Evolutionary conservation across 352 stramenopile species (phyloP).

Genomic region (Phytophthora fragariae): DNA sequence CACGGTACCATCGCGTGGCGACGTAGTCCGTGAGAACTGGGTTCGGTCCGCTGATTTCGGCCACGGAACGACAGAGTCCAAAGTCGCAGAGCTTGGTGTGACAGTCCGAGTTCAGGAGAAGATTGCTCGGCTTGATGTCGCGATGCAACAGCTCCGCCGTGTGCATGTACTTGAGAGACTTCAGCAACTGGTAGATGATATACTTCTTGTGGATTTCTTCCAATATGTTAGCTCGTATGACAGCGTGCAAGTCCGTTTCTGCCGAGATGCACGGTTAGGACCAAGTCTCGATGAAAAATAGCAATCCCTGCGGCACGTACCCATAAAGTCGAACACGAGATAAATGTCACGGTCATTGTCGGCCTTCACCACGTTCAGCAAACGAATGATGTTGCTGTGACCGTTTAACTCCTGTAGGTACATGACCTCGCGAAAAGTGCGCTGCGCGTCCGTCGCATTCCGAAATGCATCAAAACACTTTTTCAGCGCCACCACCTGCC

Average conservation of each 20-base stretch:
- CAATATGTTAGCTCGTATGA: constrained; percentile 95
- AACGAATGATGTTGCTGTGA: constrained; percentile 95
- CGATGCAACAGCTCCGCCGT: constrained; percentile 94
- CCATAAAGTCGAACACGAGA: constrained; percentile 97
- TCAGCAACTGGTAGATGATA: constrained; percentile 97
- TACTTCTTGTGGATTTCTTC: constrained; percentile 98
- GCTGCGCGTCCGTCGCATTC: constrained; percentile 95
- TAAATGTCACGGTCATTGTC: constrained; percentile 98
- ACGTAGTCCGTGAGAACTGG: constrained; percentile 96
- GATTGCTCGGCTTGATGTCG: constrained; percentile 97
- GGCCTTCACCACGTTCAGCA: constrained; percentile 94
- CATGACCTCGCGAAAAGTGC: constrained; percentile 97
- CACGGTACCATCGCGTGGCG: constrained; percentile 95
- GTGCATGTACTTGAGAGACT: constrained; percentile 97
- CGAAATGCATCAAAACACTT: constrained; percentile 98
- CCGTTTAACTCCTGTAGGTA: constrained; percentile 94
- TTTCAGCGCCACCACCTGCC: constrained; percentile 94
- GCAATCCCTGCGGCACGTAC: constrained; percentile 41
- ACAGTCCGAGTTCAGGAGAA: constrained; percentile 96
- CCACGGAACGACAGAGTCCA: constrained; percentile 93
- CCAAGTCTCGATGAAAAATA: not conserved
- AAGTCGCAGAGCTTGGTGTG: constrained; percentile 97
- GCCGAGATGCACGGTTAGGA: not conserved
- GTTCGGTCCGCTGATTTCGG: constrained; percentile 81
- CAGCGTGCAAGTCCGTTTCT: constrained; percentile 96